These are phyloP conservation scores for Platismatia glauca DNA, from an alignment of 495 filamentous ascomycete species.

Conservation along the genomic window DNA sequence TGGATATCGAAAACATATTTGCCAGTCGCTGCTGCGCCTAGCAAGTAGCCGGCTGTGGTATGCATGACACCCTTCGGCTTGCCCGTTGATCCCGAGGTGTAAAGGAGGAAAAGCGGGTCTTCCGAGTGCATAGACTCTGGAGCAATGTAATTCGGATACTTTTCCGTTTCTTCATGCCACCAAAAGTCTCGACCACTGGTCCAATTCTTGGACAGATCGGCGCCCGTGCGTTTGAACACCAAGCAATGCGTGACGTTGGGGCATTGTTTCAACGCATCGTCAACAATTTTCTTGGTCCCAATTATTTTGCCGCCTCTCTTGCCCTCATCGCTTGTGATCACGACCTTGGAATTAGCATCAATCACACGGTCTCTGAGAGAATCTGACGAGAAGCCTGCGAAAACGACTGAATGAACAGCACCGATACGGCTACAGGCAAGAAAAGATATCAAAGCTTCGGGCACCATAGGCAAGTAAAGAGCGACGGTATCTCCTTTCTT, in stretches of 20 bases:
- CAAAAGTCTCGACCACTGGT: slow-evolving; percentile 82
- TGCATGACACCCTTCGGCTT: slow-evolving; percentile 99
- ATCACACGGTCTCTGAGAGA: slow-evolving; percentile 92
- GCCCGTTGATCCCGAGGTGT: slow-evolving; percentile 95
- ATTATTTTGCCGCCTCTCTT: slow-evolving; percentile 97
- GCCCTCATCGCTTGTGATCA: slow-evolving; percentile 95
- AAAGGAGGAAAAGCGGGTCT: slow-evolving; percentile 94
- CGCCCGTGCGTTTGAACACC: slow-evolving; percentile 92
- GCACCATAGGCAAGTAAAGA: slow-evolving; percentile 98
- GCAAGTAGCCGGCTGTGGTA: slow-evolving; percentile 87
- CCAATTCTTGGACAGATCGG: slow-evolving; percentile 69
- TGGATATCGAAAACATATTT: slow-evolving; percentile 99
- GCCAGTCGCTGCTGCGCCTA: slow-evolving; percentile 86
- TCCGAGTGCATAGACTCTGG: slow-evolving; percentile 84
- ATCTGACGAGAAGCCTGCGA: slow-evolving; percentile 95
- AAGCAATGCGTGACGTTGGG: slow-evolving; percentile 78
- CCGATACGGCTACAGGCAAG: slow-evolving; percentile 88
- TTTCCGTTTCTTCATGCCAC: slow-evolving; percentile 98
- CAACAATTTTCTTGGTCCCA: slow-evolving; percentile 98
- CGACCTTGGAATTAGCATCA: slow-evolving; percentile 80
- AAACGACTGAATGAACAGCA: slow-evolving; percentile 96
- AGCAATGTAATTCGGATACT: slow-evolving; percentile 83
- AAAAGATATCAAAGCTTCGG: slow-evolving; percentile 86
- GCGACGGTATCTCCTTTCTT: slow-evolving; percentile 97
- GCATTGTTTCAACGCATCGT: slow-evolving; percentile 95